Conservation (phyloP, 371 early-diverging fungal genomes). For the Mucor irregularis region DNA sequence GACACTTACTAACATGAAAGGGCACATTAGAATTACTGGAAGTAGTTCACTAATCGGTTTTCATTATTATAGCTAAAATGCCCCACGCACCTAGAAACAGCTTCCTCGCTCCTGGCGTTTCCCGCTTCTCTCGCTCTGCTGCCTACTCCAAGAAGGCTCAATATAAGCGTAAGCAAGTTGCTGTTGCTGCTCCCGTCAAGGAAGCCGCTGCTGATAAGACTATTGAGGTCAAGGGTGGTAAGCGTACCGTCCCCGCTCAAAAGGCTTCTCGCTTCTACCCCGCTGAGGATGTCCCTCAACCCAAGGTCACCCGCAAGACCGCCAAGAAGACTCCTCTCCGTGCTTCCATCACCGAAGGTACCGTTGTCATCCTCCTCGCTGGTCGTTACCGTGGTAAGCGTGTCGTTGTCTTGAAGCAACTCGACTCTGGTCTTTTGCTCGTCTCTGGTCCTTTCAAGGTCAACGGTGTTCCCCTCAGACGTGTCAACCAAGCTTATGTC, state of each 20-base stretch:
- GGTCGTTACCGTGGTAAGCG: conserved; percentile 96
- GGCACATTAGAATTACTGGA: neutral
- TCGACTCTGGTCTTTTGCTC: conserved; percentile 90
- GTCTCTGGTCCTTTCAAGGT: conserved; percentile 97
- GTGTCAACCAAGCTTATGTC: conserved; percentile 98
- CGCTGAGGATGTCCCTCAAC: conserved; percentile 79
- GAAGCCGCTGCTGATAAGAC: conserved; percentile 65
- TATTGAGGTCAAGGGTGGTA: conserved; percentile 75
- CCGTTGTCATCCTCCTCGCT: conserved; percentile 95
- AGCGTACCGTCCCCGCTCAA: conserved; percentile 70
- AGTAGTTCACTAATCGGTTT: neutral
- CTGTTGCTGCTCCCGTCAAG: conserved; percentile 52
- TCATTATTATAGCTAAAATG: conserved; percentile 16
- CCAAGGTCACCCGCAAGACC: conserved; percentile 85
- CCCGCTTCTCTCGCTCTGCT: conserved; percentile 74
- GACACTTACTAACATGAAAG: too few relatives aligned
- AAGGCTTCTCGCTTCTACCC: conserved; percentile 85
- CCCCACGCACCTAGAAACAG: conserved; percentile 67
- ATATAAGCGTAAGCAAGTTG: conserved; percentile 77
- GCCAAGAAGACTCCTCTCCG: conserved; percentile 76
- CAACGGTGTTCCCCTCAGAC: conserved; percentile 97
- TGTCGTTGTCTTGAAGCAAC: conserved; percentile 97
- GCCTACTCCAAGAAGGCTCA: conserved; percentile 81
- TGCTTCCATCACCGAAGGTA: conserved; percentile 92
- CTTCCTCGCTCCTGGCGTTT: conserved; percentile 81